A percentile compares a stretch with the other conserved stretches of the same genome.
phyloP scores from a whole-genome alignment of 2,329 filamentous ascomycete species.

The Mollisia scopiformis region DNA sequence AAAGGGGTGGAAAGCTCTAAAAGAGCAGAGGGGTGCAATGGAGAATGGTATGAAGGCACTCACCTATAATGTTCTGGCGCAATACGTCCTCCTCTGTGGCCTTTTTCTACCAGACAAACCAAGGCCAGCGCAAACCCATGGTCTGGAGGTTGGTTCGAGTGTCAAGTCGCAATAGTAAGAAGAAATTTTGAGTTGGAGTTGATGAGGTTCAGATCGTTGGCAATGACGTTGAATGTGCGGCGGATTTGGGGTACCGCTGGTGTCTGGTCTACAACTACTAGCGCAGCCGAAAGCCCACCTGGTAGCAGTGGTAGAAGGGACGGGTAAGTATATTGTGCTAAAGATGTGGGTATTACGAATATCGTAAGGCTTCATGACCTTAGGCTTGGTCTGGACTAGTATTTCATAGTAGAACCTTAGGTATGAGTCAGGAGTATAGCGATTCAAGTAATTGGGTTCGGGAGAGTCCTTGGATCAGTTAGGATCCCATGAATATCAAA shows the following conservation, averaged over 20 bases:
- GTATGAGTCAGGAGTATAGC: too few species aligned
- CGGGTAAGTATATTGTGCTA: neutral
- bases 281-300: neutral
- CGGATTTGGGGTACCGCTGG: neutral
- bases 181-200: neutral
- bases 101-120: neutral
- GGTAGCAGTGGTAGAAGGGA: neutral
- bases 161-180: neutral
- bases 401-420: too few species aligned
- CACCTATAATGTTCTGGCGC: neutral
- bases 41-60: neutral
- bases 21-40: neutral
- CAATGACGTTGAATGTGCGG: neutral
- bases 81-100: neutral
- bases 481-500: too few species aligned
- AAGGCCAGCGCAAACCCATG: neutral
- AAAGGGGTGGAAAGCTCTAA: neutral
- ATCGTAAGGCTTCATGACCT: too few species aligned
- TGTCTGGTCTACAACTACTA: conserved; percentile 1
- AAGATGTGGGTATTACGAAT: neutral
- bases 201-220: neutral
- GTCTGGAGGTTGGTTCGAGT: neutral
- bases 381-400: too few species aligned
- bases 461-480: too few species aligned
- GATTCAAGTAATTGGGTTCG: too few species aligned